Evolutionary conservation across 2,329 filamentous ascomycete species (phyloP).

Genomic region (Curvularia eragrostidis): DNA sequence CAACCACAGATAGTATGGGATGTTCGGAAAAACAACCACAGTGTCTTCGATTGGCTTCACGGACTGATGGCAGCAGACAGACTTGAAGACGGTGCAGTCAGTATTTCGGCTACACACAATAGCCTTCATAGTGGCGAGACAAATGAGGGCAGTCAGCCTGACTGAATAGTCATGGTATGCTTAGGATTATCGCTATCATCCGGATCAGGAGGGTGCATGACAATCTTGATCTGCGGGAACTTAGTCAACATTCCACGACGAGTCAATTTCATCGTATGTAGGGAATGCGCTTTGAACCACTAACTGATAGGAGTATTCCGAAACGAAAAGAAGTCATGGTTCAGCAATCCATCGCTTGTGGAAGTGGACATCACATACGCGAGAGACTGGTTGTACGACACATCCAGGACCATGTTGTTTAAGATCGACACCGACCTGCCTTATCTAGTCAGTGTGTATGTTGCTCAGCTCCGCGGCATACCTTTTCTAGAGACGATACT

Average conservation of each 20-base stretch:
- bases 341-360: neutral
- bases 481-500: neutral
- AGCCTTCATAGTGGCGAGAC: neutral
- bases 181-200: neutral
- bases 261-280: neutral
- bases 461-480: neutral
- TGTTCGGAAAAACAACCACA: neutral
- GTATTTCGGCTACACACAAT: neutral
- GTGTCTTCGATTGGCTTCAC: neutral
- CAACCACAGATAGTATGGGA: constrained; percentile 16
- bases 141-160: neutral
- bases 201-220: neutral
- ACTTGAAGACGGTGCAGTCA: neutral
- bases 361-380: neutral
- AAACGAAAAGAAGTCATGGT: neutral
- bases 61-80: neutral
- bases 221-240: neutral
- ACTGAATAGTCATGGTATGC: neutral
- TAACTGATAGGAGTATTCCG: neutral
- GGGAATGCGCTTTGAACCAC: neutral
- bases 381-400: neutral
- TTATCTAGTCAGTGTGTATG: neutral
- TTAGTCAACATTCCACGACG: neutral
- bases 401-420: neutral
- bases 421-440: neutral